Conservation (phyloP, 768 basidiomycete species). For the Dacryopinax spathularia region DNA sequence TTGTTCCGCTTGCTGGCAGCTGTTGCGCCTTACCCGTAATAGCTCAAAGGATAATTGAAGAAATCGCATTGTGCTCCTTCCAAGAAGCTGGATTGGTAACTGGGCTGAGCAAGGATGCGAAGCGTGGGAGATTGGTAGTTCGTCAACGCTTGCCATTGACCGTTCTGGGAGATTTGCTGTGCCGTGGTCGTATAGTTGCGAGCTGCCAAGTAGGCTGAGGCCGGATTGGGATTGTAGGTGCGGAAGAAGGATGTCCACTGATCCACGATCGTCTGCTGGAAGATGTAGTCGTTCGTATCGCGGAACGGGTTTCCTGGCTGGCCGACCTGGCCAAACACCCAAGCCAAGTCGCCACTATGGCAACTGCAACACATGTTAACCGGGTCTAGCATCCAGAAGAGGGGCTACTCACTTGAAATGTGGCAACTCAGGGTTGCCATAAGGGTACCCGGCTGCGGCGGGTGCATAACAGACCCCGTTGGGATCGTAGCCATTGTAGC, state of each 20-base stretch:
- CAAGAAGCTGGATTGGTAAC: constrained; percentile 22
- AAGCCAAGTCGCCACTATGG: constrained; percentile 10
- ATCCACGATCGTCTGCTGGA: constrained; percentile 33
- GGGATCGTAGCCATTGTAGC: constrained; percentile 36
- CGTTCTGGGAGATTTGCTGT: constrained; percentile 19
- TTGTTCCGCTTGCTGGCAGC: not conserved
- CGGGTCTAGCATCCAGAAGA: too few species aligned
- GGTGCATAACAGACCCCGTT: constrained; percentile 34
- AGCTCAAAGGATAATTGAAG: constrained; percentile 10
- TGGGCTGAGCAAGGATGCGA: constrained; percentile 25
- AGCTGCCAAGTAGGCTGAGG: constrained; percentile 28
- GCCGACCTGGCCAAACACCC: constrained; percentile 25
- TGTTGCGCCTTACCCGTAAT: not conserved
- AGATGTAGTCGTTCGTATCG: constrained; percentile 32
- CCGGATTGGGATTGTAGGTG: constrained; percentile 36
- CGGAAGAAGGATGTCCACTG: constrained; percentile 37
- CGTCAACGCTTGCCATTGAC: constrained; percentile 27
- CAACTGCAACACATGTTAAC: too few species aligned
- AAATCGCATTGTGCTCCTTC: constrained; percentile 30
- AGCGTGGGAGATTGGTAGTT: constrained; percentile 19
- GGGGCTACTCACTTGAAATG: constrained; percentile 41
- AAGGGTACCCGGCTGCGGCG: constrained; percentile 27
- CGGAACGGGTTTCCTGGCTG: constrained; percentile 31
- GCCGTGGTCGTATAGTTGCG: constrained; percentile 30
- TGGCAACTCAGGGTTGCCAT: constrained; percentile 36